phyloP scores from a whole-genome alignment of 2,329 filamentous ascomycete genomes.

The Dothideomycetidae sp. region DNA sequence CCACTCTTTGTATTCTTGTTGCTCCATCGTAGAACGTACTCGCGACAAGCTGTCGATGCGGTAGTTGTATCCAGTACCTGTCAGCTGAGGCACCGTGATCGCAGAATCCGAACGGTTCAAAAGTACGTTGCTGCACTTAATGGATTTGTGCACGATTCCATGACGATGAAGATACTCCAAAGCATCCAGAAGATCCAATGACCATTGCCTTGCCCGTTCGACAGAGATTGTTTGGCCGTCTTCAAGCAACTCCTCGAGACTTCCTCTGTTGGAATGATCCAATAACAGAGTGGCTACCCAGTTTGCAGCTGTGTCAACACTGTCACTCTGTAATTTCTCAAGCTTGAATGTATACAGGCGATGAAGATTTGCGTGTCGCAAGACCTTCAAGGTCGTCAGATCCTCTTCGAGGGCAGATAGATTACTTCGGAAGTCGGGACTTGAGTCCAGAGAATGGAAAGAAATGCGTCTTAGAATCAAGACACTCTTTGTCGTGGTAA shows the following conservation, averaged over 20 bases:
- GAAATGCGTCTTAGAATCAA: conserved; percentile 1
- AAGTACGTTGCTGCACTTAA: conserved; percentile 68
- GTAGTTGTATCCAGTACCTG: conserved; percentile 56
- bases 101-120: conserved; percentile 55
- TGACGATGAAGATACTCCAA: conserved; percentile 76
- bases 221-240: conserved; percentile 52
- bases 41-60: conserved; percentile 31
- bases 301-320: conserved; percentile 11
- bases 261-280: conserved; percentile 67
- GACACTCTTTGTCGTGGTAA: background rate
- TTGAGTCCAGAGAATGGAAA: background rate
- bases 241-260: conserved; percentile 67
- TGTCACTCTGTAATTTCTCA: conserved; percentile 7
- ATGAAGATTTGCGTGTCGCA: conserved; percentile 64
- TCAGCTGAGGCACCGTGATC: conserved; percentile 54
- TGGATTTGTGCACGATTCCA: conserved; percentile 62
- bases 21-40: conserved; percentile 8
- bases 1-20: conserved; percentile 31
- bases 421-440: conserved; percentile 34
- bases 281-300: conserved; percentile 67
- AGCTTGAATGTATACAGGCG: conserved; percentile 70
- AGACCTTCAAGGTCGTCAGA: conserved; percentile 58
- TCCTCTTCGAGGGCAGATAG: conserved; percentile 63
- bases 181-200: conserved; percentile 79
- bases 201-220: conserved; percentile 71